phyloP scores from a whole-genome alignment of 345 rosid species.

The Citrus inodora region DNA sequence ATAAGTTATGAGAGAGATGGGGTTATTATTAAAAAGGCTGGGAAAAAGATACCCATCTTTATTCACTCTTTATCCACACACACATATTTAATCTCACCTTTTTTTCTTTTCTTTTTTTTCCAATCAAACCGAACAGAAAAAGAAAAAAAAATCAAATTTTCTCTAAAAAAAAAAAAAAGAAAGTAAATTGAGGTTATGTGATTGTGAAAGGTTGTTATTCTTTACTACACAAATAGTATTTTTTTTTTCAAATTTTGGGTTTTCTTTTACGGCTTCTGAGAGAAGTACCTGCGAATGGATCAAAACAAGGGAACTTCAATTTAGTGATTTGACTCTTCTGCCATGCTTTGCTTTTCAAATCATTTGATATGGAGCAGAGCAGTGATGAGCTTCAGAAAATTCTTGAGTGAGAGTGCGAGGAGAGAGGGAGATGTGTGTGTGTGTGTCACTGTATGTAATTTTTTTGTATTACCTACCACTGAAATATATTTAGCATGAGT shows the following conservation, averaged over 20 bases:
- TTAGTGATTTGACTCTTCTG: constrained; percentile 38
- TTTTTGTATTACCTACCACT: no score
- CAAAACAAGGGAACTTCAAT: constrained; percentile 27
- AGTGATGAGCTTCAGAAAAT: constrained; percentile 1
- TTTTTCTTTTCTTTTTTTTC: background rate
- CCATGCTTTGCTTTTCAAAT: constrained; percentile 25
- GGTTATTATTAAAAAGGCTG: constrained; percentile 26
- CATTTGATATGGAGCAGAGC: constrained; percentile 32
- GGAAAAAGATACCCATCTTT: constrained; percentile 54
- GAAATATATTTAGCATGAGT: no score
- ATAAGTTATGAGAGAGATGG: constrained; percentile 24
- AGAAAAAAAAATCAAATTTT: no score
- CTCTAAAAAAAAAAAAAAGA: no score
- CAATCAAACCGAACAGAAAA: no score
- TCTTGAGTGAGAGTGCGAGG: no score
- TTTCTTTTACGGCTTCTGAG: constrained; percentile 17
- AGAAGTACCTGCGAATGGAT: constrained; percentile 40
- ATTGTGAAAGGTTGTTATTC: background rate
- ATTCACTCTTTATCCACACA: constrained; percentile 37
- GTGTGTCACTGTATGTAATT: no score
- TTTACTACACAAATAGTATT: background rate
- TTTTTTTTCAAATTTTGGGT: background rate
- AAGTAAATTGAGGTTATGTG: background rate
- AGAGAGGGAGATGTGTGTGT: no score
- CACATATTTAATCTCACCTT: background rate